Base-by-base conservation (phyloP, 306 rosid genomes). In the Malus fusca region DNA sequence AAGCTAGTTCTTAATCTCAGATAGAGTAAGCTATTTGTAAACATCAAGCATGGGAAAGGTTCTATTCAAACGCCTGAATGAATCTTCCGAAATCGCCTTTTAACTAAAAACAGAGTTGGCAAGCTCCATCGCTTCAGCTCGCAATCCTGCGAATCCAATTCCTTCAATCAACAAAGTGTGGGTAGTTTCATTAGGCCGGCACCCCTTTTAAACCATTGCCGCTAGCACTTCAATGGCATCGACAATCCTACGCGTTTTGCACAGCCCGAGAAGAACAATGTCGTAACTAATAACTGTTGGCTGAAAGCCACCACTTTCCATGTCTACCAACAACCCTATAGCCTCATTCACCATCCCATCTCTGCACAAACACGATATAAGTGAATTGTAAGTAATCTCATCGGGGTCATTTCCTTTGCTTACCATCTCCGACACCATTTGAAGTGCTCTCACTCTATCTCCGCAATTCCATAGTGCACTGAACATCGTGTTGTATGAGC, bases 271-370 rank as follows among this genome's bases (percentile, higher is more conserved):
- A 80, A 94, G 85, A 68, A 88, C 84, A 19, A 84, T 90, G 79
- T 94, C 92, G 80, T 84, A 94, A 74, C 88, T 94, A 72, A 91
- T 80, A 44, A 92, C 90, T 0, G 85, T 82, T 2, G 94, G 97
- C 76, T 82, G 61, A 75, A 72, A 81, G 25, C 80, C 77, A 28
- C 87, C 79, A 8, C 74, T 61, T 75, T 88, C 92, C 97, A 94
- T 90, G 79, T 90, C 96, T 68, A 84, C 80, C 77, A 92, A 80
- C 89, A 94, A 79, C 70, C 87, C 93, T 28, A 92, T 84, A 19
- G 97, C 98, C 87, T 88, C 87, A 61, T 87, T 80, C 72, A 91
- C 94, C 91, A 94, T 72, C 68, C 95, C 90, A 69, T 94, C 97
- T 82, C 98, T 89, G 82, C 97, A 94, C 88, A 94, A 86, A 62